phyloP scores from a whole-genome alignment of 352 stramenopile species.

The Globisporangium emineosum region DNA sequence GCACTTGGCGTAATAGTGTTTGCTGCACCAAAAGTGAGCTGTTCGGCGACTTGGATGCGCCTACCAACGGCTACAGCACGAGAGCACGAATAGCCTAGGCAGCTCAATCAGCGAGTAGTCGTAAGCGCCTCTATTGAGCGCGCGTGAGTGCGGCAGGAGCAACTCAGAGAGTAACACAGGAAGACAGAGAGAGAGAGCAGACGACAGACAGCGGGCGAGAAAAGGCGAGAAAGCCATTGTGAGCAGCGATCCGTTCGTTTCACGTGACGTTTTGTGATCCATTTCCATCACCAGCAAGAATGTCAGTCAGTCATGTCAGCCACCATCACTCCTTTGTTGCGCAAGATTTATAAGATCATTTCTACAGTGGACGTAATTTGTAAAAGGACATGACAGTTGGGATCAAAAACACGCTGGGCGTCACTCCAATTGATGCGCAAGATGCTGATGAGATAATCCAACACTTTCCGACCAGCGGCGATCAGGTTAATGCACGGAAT shows the following conservation, averaged over 20 bases:
- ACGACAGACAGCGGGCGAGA: slow-evolving; percentile 7
- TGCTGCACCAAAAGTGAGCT: no score
- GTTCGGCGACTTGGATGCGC: no score
- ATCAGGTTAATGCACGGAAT: not conserved
- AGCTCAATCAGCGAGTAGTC: not conserved
- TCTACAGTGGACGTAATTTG: not conserved
- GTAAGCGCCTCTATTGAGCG: not conserved
- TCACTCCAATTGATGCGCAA: slow-evolving; percentile 2
- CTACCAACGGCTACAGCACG: not conserved
- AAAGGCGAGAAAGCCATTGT: slow-evolving; percentile 3
- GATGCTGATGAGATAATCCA: not conserved
- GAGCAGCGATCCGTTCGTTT: slow-evolving; percentile 1
- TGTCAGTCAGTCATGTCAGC: not conserved
- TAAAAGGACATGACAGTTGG: not conserved
- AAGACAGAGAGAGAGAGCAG: not conserved
- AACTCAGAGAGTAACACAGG: not conserved
- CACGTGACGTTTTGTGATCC: slow-evolving; percentile 10
- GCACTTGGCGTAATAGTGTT: no score
- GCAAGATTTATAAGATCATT: not conserved
- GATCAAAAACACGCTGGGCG: not conserved
- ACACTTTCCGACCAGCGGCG: not conserved
- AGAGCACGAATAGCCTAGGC: not conserved
- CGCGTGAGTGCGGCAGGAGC: not conserved
- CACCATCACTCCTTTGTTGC: not conserved
- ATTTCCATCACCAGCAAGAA: not conserved